phyloP scores from a whole-genome alignment of 371 early-diverging fungal genomes.

The Mortierella sp. region DNA sequence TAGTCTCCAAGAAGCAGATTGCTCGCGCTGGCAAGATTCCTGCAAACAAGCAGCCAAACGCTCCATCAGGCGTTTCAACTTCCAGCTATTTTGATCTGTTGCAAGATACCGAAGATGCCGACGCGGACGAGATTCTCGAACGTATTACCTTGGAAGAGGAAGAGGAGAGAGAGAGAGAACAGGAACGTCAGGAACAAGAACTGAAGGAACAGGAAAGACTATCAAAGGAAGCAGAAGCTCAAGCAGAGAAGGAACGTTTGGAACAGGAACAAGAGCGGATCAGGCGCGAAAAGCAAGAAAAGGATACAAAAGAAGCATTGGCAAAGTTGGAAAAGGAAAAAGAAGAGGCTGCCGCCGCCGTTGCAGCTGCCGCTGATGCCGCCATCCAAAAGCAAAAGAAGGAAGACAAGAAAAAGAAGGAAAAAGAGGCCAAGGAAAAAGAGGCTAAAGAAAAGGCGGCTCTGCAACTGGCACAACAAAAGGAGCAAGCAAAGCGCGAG shows the following conservation, averaged over 20 bases:
- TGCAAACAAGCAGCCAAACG: conserved; percentile 24
- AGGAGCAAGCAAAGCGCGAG: conserved; percentile 17
- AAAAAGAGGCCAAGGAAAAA: conserved; percentile 29
- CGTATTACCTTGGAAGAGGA: conserved; percentile 34
- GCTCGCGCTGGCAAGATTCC: conserved; percentile 39
- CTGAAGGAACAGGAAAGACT: conserved; percentile 13
- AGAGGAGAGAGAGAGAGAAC: conserved; percentile 23
- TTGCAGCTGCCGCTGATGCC: conserved; percentile 14
- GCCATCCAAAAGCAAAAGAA: conserved; percentile 30
- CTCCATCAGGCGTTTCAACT: conserved; percentile 46
- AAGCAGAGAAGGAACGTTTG: conserved; percentile 21
- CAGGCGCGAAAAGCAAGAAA: conserved; percentile 21
- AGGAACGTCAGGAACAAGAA: conserved; percentile 25
- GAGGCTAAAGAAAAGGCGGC: conserved; percentile 22
- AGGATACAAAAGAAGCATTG: conserved; percentile 5
- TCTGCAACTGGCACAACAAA: conserved; percentile 16
- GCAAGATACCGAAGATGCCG: conserved; percentile 48
- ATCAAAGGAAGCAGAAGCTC: conserved; percentile 7
- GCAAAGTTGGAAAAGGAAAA: conserved; percentile 16
- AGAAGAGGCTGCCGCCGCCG: conserved; percentile 18
- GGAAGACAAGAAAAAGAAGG: conserved; percentile 33
- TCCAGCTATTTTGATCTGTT: conserved; percentile 55
- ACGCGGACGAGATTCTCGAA: conserved; percentile 35
- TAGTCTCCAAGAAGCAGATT: conserved; percentile 53
- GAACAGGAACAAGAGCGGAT: conserved; percentile 23